These are phyloP conservation scores for Cyclotella baltica DNA, from an alignment of 108 stramenopile genomes.

Conservation along the genomic window DNA sequence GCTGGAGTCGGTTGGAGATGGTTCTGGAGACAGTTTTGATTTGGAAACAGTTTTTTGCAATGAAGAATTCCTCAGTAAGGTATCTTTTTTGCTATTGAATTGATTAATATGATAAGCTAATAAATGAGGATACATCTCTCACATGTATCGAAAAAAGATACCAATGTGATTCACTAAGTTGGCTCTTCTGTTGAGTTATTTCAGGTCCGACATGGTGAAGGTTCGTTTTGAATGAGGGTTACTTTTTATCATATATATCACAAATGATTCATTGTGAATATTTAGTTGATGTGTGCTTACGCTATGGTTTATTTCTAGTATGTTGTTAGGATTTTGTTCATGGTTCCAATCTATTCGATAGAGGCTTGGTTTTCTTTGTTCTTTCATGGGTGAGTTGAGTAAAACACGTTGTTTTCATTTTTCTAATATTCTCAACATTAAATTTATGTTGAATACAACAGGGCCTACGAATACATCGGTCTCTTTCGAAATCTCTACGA, in stretches of 20 bases:
- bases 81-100: too few relatives aligned
- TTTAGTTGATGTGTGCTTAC: not conserved
- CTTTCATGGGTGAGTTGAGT: slow-evolving; percentile 31
- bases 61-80: too few relatives aligned
- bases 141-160: too few relatives aligned
- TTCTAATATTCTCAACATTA: not conserved
- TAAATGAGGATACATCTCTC: too few relatives aligned
- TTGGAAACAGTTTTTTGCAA: too few relatives aligned
- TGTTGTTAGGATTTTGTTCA: slow-evolving; percentile 80
- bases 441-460: not conserved
- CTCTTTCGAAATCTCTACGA: slow-evolving; percentile 54
- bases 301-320: slow-evolving; percentile 41
- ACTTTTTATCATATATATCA: too few relatives aligned
- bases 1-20: too few relatives aligned
- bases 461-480: slow-evolving; percentile 35
- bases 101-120: too few relatives aligned
- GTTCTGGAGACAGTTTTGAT: too few relatives aligned
- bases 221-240: too few relatives aligned
- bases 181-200: slow-evolving; percentile 58
- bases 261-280: too few relatives aligned
- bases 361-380: slow-evolving; percentile 66
- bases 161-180: too few relatives aligned
- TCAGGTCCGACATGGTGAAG: slow-evolving; percentile 67
- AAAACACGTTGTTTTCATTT: not conserved
- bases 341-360: slow-evolving; percentile 80